A percentile compares a stretch with the other conserved stretches of the same genome.
phyloP scores from a whole-genome alignment of 2,329 filamentous ascomycete species.

The Fusarium cicatricum region DNA sequence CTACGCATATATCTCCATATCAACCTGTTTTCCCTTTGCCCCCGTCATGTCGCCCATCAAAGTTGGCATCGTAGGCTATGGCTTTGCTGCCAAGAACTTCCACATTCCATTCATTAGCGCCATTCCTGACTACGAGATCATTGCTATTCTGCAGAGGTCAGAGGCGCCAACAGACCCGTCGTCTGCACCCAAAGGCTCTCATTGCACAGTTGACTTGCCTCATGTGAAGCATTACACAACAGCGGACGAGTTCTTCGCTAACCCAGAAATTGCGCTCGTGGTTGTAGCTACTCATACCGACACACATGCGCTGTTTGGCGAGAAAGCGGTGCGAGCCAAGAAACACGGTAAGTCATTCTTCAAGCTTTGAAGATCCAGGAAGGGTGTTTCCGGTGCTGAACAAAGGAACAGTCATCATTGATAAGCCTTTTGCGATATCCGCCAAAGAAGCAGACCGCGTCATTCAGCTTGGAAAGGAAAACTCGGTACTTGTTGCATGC shows the following conservation, averaged over 20 bases:
- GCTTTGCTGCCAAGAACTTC: conserved; percentile 57
- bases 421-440: conserved; percentile 34
- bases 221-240: conserved; percentile 64
- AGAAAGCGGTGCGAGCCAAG: conserved; percentile 24
- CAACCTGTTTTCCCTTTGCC: too few species aligned
- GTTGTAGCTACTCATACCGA: conserved; percentile 52
- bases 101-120: conserved; percentile 60
- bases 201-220: conserved; percentile 59
- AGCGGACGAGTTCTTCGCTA: conserved; percentile 66
- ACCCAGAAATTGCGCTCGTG: conserved; percentile 66
- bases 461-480: conserved; percentile 28
- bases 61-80: conserved; percentile 60
- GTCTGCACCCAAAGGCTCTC: conserved; percentile 41
- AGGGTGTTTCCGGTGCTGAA: neutral
- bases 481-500: conserved; percentile 31
- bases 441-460: conserved; percentile 30
- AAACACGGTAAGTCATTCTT: conserved; percentile 25
- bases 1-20: too few species aligned
- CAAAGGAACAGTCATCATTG: conserved; percentile 26
- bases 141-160: conserved; percentile 59
- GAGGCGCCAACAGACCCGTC: conserved; percentile 46
- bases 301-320: conserved; percentile 30
- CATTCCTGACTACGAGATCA: conserved; percentile 55
- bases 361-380: neutral
- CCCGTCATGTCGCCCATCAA: conserved; percentile 48